Percentiles rank a stretch among this genome's conserved stretches.
These are phyloP conservation scores for Yamadazyma atlantica DNA, from an alignment of 1,139 yeast genomes.

Conservation along the genomic window DNA sequence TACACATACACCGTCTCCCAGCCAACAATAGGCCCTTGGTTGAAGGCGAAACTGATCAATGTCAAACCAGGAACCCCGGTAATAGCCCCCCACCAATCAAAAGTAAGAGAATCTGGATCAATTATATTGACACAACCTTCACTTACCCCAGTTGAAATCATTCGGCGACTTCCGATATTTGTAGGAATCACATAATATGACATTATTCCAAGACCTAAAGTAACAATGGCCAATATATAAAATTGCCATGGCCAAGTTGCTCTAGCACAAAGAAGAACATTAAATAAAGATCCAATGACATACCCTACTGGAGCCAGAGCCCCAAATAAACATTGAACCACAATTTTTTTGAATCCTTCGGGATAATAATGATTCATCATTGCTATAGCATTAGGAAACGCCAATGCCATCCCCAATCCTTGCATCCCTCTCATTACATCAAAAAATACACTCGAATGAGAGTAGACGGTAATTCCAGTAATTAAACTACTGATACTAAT, in stretches of 20 bases:
- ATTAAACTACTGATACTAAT: constrained; percentile 49
- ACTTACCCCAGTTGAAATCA: background rate
- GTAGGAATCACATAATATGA: constrained; percentile 46
- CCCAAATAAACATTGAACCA: constrained; percentile 51
- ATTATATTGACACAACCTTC: constrained; percentile 9
- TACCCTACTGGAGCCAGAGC: constrained; percentile 63
- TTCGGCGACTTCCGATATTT: constrained; percentile 23
- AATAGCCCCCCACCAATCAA: constrained; percentile 44
- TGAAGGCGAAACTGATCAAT: constrained; percentile 58
- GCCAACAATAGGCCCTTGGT: constrained; percentile 62
- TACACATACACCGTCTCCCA: constrained; percentile 54
- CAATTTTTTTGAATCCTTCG: constrained; percentile 36
- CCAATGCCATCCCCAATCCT: constrained; percentile 60
- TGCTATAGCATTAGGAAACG: constrained; percentile 59
- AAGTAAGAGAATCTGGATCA: constrained; percentile 16
- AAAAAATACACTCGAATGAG: constrained; percentile 43
- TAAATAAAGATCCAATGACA: constrained; percentile 48
- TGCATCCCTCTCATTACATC: constrained; percentile 55
- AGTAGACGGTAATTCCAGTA: constrained; percentile 50
- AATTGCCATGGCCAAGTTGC: constrained; percentile 61
- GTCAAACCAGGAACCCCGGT: constrained; percentile 42
- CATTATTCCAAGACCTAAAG: constrained; percentile 25
- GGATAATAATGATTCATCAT: constrained; percentile 54
- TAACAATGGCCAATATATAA: constrained; percentile 46
- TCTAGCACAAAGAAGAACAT: constrained; percentile 40